These are phyloP conservation scores for Penicillium pulvis DNA, from an alignment of 495 filamentous ascomycete genomes.

Conservation along the genomic window DNA sequence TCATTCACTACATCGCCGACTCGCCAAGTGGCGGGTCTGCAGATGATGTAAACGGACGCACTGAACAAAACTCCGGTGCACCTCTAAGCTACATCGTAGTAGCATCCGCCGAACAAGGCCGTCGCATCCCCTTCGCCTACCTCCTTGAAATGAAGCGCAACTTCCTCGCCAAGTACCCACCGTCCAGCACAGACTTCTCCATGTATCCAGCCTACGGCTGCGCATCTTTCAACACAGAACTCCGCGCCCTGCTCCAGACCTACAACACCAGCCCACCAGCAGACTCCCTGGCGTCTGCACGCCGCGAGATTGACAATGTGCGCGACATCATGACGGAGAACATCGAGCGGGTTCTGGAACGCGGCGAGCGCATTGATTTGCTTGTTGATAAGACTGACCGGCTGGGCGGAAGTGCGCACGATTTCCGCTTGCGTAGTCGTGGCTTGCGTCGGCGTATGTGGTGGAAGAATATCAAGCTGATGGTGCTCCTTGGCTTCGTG, in stretches of 20 bases:
- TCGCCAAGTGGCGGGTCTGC: conserved; percentile 64
- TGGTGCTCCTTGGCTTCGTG: conserved; percentile 82
- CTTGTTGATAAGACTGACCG: conserved; percentile 97
- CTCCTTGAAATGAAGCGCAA: conserved; percentile 88
- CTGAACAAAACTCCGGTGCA: conserved; percentile 59
- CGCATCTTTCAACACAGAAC: conserved; percentile 77
- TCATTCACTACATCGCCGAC: conserved; percentile 94
- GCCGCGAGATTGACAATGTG: conserved; percentile 89
- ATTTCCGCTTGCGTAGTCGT: conserved; percentile 83
- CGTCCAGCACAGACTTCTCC: conserved; percentile 70
- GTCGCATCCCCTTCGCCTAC: conserved; percentile 90
- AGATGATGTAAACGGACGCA: conserved; percentile 27
- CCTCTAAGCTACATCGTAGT: conserved; percentile 87
- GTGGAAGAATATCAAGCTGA: conserved; percentile 98
- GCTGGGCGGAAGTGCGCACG: conserved; percentile 78
- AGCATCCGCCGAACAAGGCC: conserved; percentile 71
- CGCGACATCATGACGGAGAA: conserved; percentile 98
- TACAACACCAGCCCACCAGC: conserved; percentile 79
- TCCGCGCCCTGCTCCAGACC: conserved; percentile 78
- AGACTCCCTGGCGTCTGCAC: conserved; percentile 82
- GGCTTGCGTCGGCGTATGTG: conserved; percentile 92
- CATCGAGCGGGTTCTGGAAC: conserved; percentile 92
- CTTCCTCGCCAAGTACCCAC: conserved; percentile 74
- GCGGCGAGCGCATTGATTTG: conserved; percentile 92
- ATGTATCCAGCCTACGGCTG: conserved; percentile 86